Percentiles rank a stretch among this genome's conserved stretches.
These are phyloP conservation scores for Boletellus ananas DNA, from an alignment of 768 basidiomycete species.

Conservation along the genomic window DNA sequence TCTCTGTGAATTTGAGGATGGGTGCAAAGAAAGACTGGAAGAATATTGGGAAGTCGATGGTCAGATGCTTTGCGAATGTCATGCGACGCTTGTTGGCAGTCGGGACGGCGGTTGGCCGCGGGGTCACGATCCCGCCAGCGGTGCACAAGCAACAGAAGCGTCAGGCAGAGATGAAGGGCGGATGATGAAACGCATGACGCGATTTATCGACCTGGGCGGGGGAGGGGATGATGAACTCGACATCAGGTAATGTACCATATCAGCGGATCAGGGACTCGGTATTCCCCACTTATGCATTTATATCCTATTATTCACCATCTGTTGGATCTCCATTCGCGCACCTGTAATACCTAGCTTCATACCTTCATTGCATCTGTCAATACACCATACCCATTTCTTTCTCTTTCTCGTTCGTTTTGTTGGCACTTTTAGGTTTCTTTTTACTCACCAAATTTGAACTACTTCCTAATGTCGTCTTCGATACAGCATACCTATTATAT, in stretches of 20 bases:
- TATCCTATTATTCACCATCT: conserved; percentile 16
- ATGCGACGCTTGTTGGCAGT: conserved; percentile 43
- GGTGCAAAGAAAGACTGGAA: conserved; percentile 54
- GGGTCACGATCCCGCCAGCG: conserved; percentile 7
- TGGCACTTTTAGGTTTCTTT: neutral
- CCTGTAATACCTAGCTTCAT: conserved; percentile 18
- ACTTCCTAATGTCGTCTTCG: neutral
- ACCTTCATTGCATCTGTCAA: conserved; percentile 5
- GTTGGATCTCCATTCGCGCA: conserved; percentile 17
- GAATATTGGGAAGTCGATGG: conserved; percentile 92
- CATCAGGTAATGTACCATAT: conserved; percentile 30
- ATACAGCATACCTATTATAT: conserved; percentile 13
- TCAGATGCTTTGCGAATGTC: conserved; percentile 81
- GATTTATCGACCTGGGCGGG: conserved; percentile 67
- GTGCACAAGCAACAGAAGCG: conserved; percentile 7
- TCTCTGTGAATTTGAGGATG: conserved; percentile 65
- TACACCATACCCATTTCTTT: neutral
- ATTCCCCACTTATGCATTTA: conserved; percentile 9
- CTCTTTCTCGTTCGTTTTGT: conserved; percentile 17
- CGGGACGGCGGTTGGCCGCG: conserved; percentile 22
- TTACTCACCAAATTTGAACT: conserved; percentile 5
- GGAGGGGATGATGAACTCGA: conserved; percentile 27
- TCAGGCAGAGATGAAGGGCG: conserved; percentile 37
- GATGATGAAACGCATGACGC: conserved; percentile 74
- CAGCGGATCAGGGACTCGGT: conserved; percentile 16